Evolutionary conservation across 169 alveolate species (phyloP).

Genomic region (Fabrea salina): DNA sequence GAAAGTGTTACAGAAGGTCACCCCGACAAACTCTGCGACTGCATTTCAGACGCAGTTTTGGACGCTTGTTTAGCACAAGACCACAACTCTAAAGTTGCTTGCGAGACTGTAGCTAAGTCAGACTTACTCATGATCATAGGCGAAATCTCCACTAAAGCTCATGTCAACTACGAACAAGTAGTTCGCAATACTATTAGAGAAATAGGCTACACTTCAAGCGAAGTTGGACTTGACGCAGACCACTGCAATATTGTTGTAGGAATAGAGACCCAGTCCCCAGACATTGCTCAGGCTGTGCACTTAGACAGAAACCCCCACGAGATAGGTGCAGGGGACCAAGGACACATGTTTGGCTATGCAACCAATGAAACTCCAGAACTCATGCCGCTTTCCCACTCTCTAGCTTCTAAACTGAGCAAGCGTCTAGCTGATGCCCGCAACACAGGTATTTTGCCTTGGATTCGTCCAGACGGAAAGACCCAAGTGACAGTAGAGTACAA

Average conservation of each 20-base stretch:
- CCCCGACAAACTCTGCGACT: conserved; percentile 99
- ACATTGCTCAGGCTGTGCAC: conserved; percentile 97
- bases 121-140: conserved; percentile 96
- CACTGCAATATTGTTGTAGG: conserved; percentile 91
- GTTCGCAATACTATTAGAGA: conserved; percentile 93
- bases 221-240: conserved; percentile 92
- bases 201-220: conserved; percentile 88
- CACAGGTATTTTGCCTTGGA: conserved; percentile 86
- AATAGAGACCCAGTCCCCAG: conserved; percentile 93
- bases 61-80: conserved; percentile 98
- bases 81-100: conserved; percentile 92
- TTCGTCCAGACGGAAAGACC: conserved; percentile 99
- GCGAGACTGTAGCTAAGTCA: conserved; percentile 95
- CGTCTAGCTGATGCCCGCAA: conserved; percentile 92
- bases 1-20: conserved; percentile 99
- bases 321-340: conserved; percentile 98
- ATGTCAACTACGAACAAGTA: conserved; percentile 90
- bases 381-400: conserved; percentile 97
- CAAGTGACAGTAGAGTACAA: conserved; percentile 90
- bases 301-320: conserved; percentile 90
- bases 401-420: conserved; percentile 92
- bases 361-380: conserved; percentile 96
- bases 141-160: conserved; percentile 95
- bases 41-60: conserved; percentile 98
- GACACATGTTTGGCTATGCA: conserved; percentile 99